phyloP scores from a whole-genome alignment of 2,329 filamentous ascomycete genomes.

The Tolypocladium tundrense region DNA sequence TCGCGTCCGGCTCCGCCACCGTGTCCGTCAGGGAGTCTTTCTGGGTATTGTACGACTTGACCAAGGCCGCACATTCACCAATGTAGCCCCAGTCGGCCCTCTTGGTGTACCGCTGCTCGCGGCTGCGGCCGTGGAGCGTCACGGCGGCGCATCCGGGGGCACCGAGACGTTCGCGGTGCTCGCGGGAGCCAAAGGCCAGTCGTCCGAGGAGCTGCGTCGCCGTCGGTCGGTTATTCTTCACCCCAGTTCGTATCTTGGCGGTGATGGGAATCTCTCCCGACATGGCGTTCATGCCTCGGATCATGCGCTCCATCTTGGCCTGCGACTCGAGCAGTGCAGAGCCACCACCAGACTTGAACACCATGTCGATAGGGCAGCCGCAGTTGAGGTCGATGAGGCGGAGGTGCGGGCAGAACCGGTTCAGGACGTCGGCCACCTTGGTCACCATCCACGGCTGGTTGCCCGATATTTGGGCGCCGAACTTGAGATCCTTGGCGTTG shows the following conservation, averaged over 20 bases:
- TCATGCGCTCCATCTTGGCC: slow-evolving; percentile 84
- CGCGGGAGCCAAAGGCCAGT: slow-evolving; percentile 68
- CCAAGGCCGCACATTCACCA: slow-evolving; percentile 73
- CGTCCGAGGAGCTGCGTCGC: slow-evolving; percentile 75
- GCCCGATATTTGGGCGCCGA: slow-evolving; percentile 85
- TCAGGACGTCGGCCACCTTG: slow-evolving; percentile 77
- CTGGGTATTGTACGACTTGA: slow-evolving; percentile 68
- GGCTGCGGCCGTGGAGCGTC: slow-evolving; percentile 84
- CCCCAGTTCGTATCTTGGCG: slow-evolving; percentile 88
- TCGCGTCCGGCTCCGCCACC: slow-evolving; percentile 61
- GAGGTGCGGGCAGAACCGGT: slow-evolving; percentile 66
- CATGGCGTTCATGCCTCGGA: slow-evolving; percentile 91
- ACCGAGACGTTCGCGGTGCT: slow-evolving; percentile 59
- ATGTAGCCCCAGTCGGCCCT: slow-evolving; percentile 95
- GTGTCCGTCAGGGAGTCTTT: slow-evolving; percentile 64
- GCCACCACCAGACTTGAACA: slow-evolving; percentile 79
- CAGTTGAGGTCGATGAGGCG: slow-evolving; percentile 94
- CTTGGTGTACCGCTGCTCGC: slow-evolving; percentile 89
- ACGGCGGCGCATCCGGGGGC: slow-evolving; percentile 86
- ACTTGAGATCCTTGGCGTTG: slow-evolving; percentile 72
- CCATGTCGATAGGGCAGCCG: slow-evolving; percentile 91
- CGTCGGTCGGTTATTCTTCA: slow-evolving; percentile 67
- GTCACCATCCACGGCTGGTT: slow-evolving; percentile 86
- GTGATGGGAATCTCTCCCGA: slow-evolving; percentile 87
- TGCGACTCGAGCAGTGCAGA: slow-evolving; percentile 85